Evolutionary conservation across 805 yeast genomes (phyloP), one percentile per base, ranked within the genome.

Genomic region (Metschnikowia proteae): DNA sequence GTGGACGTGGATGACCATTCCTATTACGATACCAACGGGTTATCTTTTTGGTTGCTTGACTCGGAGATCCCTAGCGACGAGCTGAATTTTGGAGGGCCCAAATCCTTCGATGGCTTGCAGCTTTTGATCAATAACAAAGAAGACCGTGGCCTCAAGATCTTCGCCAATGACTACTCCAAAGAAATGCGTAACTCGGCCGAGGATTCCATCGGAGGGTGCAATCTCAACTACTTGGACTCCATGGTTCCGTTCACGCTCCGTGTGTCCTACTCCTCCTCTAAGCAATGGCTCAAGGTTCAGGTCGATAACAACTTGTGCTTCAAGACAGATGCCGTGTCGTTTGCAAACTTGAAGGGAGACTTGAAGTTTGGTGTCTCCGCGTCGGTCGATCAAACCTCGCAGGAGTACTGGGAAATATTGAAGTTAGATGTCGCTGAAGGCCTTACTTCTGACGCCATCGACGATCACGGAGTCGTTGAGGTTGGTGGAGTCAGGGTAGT

Each of bases 161-260:
- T 74, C 52, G 67, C 79, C 49, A 81, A 78, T 57, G 92, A 86
- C 62, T 86, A 86, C 0, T 50, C 79, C 0, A 64, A 66, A 27
- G 64, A 62, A 8, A 32, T 60, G 1, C 60, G 69, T 9, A 60
- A 70, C 38, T 49, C 63, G 9, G 57, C 70, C 39, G 54, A 49
- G 5, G 63, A 63, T 33, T 61, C 80, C 0, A 68, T 83, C 53
- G 86, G 84, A 0, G 71, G 78, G 9, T 83, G 88, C 66, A 63
- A 70, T n/a, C 63, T 82, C 55, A 69, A 71, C 7, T 86, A 79
- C 56, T 84, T 85, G 61, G 83, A 81, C 56, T 80, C 88, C 0
- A 79, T 80, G 52, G 87, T 85, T 5, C 95, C 95, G 8, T 70
- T 79, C 25, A 83, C 87, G 1, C 46, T 85, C n/a, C 79, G 89